These are phyloP conservation scores for sunflower (Helianthus annuus) DNA, from an alignment of 129 eudicot species.

Conservation along the genomic window DNA sequence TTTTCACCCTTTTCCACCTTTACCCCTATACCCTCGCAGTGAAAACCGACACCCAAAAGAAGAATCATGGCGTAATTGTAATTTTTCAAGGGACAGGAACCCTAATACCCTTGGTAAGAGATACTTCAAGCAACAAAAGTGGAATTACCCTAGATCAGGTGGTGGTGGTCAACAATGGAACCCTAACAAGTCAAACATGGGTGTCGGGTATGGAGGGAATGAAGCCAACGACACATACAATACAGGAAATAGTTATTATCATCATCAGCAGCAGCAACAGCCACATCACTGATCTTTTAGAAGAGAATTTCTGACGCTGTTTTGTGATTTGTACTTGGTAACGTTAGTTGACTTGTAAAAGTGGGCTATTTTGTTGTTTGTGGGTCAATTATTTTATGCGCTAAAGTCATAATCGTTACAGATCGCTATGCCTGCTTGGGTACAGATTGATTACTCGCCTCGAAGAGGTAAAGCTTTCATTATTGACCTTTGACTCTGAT, in stretches of 20 bases:
- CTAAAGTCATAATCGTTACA: slow-evolving; percentile 28
- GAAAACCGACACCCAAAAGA: slow-evolving; percentile 23
- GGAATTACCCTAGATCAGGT: slow-evolving; percentile 48
- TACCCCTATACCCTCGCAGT: slow-evolving; percentile 58
- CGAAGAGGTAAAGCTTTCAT: slow-evolving; percentile 54
- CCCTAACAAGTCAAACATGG: slow-evolving; percentile 37
- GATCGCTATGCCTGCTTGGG: slow-evolving; percentile 43
- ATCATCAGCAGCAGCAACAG: slow-evolving; percentile 30
- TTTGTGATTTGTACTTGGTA: slow-evolving; percentile 36
- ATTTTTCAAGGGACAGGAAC: slow-evolving; percentile 41
- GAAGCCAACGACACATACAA: slow-evolving; percentile 34
- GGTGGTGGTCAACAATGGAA: slow-evolving; percentile 48
- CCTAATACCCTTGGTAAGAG: slow-evolving; percentile 49
- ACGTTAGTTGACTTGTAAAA: slow-evolving; percentile 25
- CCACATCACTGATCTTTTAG: slow-evolving; percentile 30
- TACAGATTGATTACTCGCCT: slow-evolving; percentile 39
- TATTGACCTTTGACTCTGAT: slow-evolving; percentile 39
- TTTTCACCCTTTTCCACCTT: slow-evolving; percentile 86
- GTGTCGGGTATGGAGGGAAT: slow-evolving; percentile 42
- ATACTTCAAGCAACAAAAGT: slow-evolving; percentile 69
- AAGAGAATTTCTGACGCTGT: slow-evolving; percentile 16
- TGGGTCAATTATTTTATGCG: slow-evolving; percentile 30
- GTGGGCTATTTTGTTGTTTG: slow-evolving; percentile 19
- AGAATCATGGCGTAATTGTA: slow-evolving; percentile 16
- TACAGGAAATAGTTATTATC: slow-evolving; percentile 37